Evolutionary conservation across 1,139 yeast species (phyloP), one percentile per base, ranked within the genome.

Genomic region (Diutina catenulata): DNA sequence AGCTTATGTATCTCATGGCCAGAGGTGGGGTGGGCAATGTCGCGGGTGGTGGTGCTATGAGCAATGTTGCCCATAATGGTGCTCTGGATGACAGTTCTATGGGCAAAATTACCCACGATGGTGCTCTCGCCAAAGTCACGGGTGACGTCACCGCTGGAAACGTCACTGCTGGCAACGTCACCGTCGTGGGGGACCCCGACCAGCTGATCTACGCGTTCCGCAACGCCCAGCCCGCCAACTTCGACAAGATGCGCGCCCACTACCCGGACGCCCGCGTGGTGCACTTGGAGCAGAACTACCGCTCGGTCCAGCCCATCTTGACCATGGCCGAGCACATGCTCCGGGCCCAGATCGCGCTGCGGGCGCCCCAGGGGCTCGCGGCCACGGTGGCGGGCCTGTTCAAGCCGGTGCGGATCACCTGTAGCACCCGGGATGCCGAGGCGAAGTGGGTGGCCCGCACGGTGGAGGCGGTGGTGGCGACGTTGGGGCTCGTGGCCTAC

Each of bases 171-270:
- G 44, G 61, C 38, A 79, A 79, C 43, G 65, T 88, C 7, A 83
- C 96, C 0, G 76, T 87, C 2, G 97, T 91, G 1, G 98, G 98
- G 1, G 98, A 91, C 49, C 95, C 96, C 0, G 96, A 91, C 56
- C 97, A 91, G 55, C 80, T 95, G 50, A 91, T 91, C 22, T 91
- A 91, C 53, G 86, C 80, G 1, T 88, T 88, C 47, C 64, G 98
- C 44, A 77, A 82, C 47, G 96, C 97, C 0, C 76, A 76, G 33
- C 66, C 80, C 0, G 61, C 63, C 13, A 87, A 84, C 49, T 84
- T 91, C 48, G 58, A 57, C 27, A 62, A 63, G 10, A 77, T 91
- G 87, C 38, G 42, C 13, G 27, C 20, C 7, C 38, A 41, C 32
- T 46, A 43, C 40, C 49, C 55, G 0, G 27, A 25, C 36, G 36